Percentiles rank a stretch among this genome's conserved stretches.
These are phyloP conservation scores for Didymella lethalis DNA, from an alignment of 2,329 filamentous ascomycete genomes.

Conservation along the genomic window DNA sequence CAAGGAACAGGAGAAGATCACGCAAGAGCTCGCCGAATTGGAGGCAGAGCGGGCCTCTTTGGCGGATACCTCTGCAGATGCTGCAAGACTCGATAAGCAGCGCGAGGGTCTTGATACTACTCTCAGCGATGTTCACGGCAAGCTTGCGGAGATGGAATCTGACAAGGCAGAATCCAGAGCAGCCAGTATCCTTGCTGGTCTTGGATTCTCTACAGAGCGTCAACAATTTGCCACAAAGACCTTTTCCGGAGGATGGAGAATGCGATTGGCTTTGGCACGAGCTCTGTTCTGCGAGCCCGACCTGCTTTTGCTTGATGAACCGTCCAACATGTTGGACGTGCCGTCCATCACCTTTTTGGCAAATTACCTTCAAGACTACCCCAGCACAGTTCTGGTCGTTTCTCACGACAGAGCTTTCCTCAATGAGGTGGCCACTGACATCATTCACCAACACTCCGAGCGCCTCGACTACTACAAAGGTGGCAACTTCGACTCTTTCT, in stretches of 20 bases:
- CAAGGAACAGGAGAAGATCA: conserved; percentile 88
- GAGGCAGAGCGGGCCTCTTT: conserved; percentile 79
- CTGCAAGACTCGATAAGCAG: conserved; percentile 82
- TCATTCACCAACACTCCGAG: conserved; percentile 97
- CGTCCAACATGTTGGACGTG: conserved; percentile 99
- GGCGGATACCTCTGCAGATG: conserved; percentile 92
- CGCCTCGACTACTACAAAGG: conserved; percentile 98
- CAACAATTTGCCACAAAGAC: conserved; percentile 95
- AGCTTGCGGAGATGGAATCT: conserved; percentile 97
- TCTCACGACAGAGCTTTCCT: conserved; percentile 99
- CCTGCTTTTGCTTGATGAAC: conserved; percentile 94
- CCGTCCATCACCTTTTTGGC: conserved; percentile 99
- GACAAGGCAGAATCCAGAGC: conserved; percentile 97
- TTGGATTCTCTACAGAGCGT: conserved; percentile 92
- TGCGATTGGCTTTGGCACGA: conserved; percentile 93
- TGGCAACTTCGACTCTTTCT: conserved; percentile 80
- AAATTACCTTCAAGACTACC: conserved; percentile 92
- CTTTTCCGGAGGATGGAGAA: conserved; percentile 99
- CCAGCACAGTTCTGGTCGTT: conserved; percentile 93
- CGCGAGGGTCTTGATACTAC: conserved; percentile 90
- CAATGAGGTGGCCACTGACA: conserved; percentile 98
- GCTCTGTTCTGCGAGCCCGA: conserved; percentile 98
- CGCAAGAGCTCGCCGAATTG: conserved; percentile 74
- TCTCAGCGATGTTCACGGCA: conserved; percentile 87
- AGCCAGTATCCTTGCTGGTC: conserved; percentile 93